Conservation (phyloP, 2,329 filamentous ascomycete species). For the Dothiorella sarmentorum region DNA sequence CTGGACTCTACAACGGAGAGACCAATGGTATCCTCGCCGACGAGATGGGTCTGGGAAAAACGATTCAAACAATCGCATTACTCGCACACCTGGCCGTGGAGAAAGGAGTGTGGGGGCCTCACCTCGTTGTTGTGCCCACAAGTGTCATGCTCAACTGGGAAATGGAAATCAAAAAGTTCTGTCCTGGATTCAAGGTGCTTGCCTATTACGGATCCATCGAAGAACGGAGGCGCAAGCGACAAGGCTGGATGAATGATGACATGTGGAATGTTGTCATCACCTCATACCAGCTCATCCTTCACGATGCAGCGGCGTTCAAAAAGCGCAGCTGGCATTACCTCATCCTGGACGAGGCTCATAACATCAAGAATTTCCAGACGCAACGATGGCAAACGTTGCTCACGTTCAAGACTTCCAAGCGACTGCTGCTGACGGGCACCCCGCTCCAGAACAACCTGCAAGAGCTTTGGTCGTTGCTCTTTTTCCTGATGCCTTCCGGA, state of each 20-base stretch:
- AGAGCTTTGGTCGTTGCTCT: constrained; percentile 93
- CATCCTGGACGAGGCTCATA: constrained; percentile 96
- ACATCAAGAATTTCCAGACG: constrained; percentile 99
- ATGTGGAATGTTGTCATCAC: constrained; percentile 96
- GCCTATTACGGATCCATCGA: constrained; percentile 95
- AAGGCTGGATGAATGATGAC: constrained; percentile 90
- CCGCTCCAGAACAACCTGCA: constrained; percentile 96
- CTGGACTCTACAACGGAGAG: constrained; percentile 83
- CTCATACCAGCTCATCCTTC: constrained; percentile 91
- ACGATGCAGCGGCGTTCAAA: constrained; percentile 92
- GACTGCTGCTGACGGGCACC: constrained; percentile 86
- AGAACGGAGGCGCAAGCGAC: constrained; percentile 84
- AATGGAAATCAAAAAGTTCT: constrained; percentile 99
- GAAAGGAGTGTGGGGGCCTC: constrained; percentile 90
- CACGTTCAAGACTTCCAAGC: constrained; percentile 84
- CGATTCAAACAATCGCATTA: constrained; percentile 93
- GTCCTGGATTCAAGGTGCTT: constrained; percentile 94
- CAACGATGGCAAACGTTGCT: constrained; percentile 95
- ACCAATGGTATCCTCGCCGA: constrained; percentile 97
- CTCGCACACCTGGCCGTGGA: constrained; percentile 88
- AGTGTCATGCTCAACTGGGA: constrained; percentile 99
- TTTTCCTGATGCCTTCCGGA: constrained; percentile 91
- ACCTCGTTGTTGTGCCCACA: constrained; percentile 92
- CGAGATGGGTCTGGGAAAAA: constrained; percentile 98
- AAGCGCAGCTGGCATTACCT: constrained; percentile 94